Evolutionary conservation across 148 eudicot species (phyloP), one percentile per base, ranked within the genome.

Genomic region (Pharnaceum exiguum): DNA sequence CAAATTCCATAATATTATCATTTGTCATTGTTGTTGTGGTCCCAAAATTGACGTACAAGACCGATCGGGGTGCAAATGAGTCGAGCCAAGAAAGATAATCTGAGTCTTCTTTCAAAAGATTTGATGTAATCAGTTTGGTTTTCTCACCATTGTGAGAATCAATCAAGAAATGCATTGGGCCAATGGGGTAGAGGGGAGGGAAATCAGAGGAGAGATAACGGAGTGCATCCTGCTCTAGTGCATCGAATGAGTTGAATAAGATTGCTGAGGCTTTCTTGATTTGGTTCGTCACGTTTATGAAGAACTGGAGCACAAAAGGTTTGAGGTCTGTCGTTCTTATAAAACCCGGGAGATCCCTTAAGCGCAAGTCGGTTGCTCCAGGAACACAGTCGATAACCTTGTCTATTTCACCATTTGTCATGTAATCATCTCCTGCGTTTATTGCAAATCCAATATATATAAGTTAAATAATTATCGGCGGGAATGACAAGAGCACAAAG

Each of bases 31-130:
- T 18, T 1, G 57, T 43, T 4, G 50, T 12, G 26, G 50, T 36
- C 10, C 71, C 71, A 29, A 66, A 67, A 28, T 46, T 67, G 3
- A 67, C 59, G 24, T 67, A 67, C 5, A 67, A 2, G 5, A 67
- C 52, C 2, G 58, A 58, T 28, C 33, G 25, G 8, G 65, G 59
- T 3, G 40, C 17, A 3, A 49, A 7, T 0, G 45, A 11, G 27
- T 67, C 71, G 22, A 67, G 71, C 71, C 71, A 58, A 31, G 58
- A 13, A 0, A 39, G 1, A 31, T 51, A 67, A n/a, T 33, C 15
- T 1, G 7, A 10, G 28, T 66, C 60, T 25, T 56, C 46, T 28
- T 27, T 24, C 70, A 62, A 56, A n/a, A 66, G 40, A 8, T 37
- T 66, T 8, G 47, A 45, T 10, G 47, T 46, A 2, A 56, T 7